Evolutionary conservation across 345 rosid species (phyloP).

Genomic region (Salix dunnii): DNA sequence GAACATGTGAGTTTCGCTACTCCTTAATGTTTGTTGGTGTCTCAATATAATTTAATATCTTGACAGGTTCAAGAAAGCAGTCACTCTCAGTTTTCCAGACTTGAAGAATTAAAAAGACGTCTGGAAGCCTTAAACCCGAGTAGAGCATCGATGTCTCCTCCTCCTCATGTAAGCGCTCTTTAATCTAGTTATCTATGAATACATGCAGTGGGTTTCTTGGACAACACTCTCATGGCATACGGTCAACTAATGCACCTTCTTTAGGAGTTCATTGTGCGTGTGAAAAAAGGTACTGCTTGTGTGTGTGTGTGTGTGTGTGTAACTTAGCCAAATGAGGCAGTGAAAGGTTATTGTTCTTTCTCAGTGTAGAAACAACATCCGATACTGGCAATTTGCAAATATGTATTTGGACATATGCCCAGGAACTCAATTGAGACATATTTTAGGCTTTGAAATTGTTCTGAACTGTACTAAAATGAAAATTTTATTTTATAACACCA

Average conservation of each 20-base stretch:
- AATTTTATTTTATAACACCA: background rate
- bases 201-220: conserved; percentile 2
- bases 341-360: background rate
- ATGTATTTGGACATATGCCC: background rate
- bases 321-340: background rate
- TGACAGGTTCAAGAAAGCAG: conserved; percentile 79
- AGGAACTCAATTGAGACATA: background rate
- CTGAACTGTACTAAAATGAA: background rate
- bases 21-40: background rate
- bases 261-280: background rate
- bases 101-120: conserved; percentile 74
- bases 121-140: conserved; percentile 71
- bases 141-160: conserved; percentile 43
- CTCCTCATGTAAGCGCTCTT: conserved; percentile 44
- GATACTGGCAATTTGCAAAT: background rate
- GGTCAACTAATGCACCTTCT: background rate
- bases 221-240: background rate
- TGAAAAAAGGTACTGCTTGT: background rate
- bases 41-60: conserved; percentile 4
- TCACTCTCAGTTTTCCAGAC: conserved; percentile 61
- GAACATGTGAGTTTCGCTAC: background rate
- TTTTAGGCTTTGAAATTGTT: background rate
- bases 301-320: background rate
- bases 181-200: conserved; percentile 5
- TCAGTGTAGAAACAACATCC: background rate